Percentiles rank a stretch among this genome's conserved stretches.
Conservation (phyloP, 352 stramenopile species). For the Aphanomyces stellatus region DNA sequence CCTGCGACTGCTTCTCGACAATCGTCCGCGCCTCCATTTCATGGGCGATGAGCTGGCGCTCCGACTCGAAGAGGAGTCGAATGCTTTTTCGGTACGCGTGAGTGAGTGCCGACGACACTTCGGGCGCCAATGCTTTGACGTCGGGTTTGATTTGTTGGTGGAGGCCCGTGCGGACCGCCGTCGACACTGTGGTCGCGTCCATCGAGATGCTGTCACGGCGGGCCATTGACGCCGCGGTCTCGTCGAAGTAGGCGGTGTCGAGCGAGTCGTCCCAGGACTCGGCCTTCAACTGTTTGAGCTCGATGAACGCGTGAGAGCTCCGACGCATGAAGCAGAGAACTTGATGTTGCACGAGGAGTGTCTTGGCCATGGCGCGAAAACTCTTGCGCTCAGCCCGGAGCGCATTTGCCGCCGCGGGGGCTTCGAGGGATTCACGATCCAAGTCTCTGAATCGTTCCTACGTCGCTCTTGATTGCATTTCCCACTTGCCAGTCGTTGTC, state of each 20-base stretch:
- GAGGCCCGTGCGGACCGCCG: not conserved
- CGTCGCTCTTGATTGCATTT: no score
- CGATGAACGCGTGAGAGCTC: not conserved
- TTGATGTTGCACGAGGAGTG: conserved; percentile 11
- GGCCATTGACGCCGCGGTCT: not conserved
- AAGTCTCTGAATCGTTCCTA: not conserved
- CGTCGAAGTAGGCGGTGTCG: not conserved
- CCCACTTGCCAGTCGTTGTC: no score
- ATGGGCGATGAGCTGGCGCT: conserved; percentile 3
- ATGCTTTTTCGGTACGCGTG: conserved; percentile 11
- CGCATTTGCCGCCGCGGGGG: not conserved
- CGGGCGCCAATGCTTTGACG: not conserved
- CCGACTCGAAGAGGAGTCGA: conserved; percentile 7
- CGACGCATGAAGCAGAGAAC: conserved; percentile 5
- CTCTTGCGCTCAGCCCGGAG: not conserved
- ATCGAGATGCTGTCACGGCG: not conserved
- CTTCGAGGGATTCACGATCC: not conserved
- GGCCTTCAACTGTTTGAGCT: not conserved
- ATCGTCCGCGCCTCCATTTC: not conserved
- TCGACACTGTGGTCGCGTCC: not conserved
- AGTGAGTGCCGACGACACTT: not conserved
- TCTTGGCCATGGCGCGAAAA: conserved; percentile 7
- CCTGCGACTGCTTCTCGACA: not conserved
- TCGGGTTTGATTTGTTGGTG: not conserved
- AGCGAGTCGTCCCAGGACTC: not conserved